Base-by-base conservation (phyloP, 2,329 filamentous ascomycete genomes). In the Fusarium guadeloupense region DNA sequence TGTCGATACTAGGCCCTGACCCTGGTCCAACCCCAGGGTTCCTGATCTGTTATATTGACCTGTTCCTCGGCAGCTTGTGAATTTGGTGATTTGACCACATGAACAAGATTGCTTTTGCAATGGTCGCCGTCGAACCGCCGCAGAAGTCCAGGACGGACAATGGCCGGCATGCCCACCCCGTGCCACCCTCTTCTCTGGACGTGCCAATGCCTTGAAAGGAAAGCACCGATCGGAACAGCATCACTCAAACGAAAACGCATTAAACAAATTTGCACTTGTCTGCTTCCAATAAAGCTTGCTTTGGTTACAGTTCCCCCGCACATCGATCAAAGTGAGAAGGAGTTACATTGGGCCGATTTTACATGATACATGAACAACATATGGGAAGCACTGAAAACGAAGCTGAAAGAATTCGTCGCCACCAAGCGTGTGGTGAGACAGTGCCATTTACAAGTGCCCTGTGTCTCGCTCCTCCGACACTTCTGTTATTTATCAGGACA, bases 31-130 rank as follows among this genome's bases (percentile, higher is more conserved):
- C 38, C 13, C 43, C 31, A 17, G 28, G 37, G 39, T 41, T 51
- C 52, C 59, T 59, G 37, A 52, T 55, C 40, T 34, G 34, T 54
- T 49, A 40, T 43, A 47, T 46, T 44, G 49, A 49, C 12, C 46
- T 51, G 59, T 62, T 53, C 67, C 67, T 69, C 67, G 67, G 67
- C 62, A 70, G 62, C 67, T 69, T 68, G 67, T 69, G 67, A 69
- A 64, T 53, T 37, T 46, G 35, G 34, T 23, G 17, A 47, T 40
- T 25, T 44, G 38, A 54, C 39, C 64, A 66, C 58, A 66, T 61
- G 61, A 48, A 55, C 33, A 19, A 40, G 19, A 31, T 31, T 8
- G 13, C 16, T 38, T 23, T 35, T 25, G 8, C 17, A 39, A 21
- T 53, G 61, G 60, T 54, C 59, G 57, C 47, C 49, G 57, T 41